These are phyloP conservation scores for Phytophthora sp. DNA, from an alignment of 352 stramenopile species.

Conservation along the genomic window DNA sequence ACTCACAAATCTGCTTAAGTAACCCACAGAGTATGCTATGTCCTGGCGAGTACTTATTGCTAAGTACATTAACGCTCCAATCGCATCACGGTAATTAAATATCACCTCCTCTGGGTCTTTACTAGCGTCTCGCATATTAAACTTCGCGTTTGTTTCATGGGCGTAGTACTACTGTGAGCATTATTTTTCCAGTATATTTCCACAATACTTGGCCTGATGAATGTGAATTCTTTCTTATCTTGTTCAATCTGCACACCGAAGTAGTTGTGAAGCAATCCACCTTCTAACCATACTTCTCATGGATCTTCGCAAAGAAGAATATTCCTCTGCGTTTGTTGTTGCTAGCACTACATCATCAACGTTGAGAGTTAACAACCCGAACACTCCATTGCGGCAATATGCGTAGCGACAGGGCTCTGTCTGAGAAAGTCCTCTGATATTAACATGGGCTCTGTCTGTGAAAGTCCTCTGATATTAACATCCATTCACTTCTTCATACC, in stretches of 20 bases:
- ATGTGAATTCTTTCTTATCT: neutral
- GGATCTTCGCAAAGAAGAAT: conserved; percentile 15
- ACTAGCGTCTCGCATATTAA: neutral
- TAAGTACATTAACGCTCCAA: conserved; percentile 35
- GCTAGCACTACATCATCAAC: conserved; percentile 32
- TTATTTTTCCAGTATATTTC: conserved; percentile 4
- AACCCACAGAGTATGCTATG: neutral
- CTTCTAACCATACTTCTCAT: conserved; percentile 30
- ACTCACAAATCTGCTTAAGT: too few relatives aligned
- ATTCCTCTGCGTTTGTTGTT: conserved; percentile 9
- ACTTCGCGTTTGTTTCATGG: conserved; percentile 23
- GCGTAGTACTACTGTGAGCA: neutral
- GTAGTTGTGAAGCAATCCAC: neutral
- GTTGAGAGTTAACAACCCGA: conserved; percentile 25
- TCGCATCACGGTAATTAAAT: conserved; percentile 15
- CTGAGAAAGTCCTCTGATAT: neutral
- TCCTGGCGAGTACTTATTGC: neutral
- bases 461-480: conserved; percentile 18
- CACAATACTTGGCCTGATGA: too few relatives aligned
- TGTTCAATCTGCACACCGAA: conserved; percentile 19
- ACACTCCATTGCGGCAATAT: conserved; percentile 4
- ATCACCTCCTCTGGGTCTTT: neutral
- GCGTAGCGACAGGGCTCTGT: conserved; percentile 16
- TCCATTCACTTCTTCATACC: conserved; percentile 18
- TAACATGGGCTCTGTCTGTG: too few relatives aligned